phyloP scores from a whole-genome alignment of 345 rosid genomes.

The Acer campestre region DNA sequence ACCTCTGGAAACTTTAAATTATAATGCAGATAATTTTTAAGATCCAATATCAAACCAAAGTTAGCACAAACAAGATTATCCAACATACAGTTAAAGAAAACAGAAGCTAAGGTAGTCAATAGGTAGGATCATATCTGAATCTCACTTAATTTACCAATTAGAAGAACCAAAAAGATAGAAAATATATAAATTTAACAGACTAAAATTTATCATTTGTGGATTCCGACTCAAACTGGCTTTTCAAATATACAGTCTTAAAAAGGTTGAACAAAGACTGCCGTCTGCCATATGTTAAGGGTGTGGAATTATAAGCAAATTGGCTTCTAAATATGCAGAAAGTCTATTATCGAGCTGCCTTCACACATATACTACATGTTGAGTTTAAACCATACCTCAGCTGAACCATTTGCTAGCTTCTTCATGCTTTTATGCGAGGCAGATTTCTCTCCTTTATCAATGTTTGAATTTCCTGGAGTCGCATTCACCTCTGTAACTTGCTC shows the following conservation, averaged over 20 bases:
- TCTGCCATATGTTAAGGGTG: background rate
- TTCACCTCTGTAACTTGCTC: conserved; percentile 21
- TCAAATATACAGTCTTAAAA: background rate
- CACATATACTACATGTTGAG: background rate
- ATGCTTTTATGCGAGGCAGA: conserved; percentile 36
- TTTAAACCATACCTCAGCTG: conserved; percentile 55
- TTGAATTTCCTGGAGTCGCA: conserved; percentile 32
- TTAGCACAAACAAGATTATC: background rate
- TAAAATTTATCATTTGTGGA: background rate
- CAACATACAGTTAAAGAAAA: background rate
- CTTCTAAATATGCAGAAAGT: background rate
- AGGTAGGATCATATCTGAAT: background rate
- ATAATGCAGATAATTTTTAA: background rate
- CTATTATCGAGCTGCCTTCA: background rate
- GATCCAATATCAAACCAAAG: background rate
- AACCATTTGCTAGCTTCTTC: conserved; percentile 51
- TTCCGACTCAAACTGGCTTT: background rate
- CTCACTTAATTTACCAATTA: background rate
- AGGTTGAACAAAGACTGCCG: background rate
- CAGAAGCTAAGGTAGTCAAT: background rate
- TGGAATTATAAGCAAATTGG: background rate
- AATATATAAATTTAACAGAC: background rate
- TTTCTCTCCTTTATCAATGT: conserved; percentile 36
- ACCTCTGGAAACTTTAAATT: background rate
- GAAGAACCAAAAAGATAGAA: background rate